Evolutionary conservation across 1,284 basidiomycete genomes (phyloP).

Genomic region (Fomitopsis pinicola): DNA sequence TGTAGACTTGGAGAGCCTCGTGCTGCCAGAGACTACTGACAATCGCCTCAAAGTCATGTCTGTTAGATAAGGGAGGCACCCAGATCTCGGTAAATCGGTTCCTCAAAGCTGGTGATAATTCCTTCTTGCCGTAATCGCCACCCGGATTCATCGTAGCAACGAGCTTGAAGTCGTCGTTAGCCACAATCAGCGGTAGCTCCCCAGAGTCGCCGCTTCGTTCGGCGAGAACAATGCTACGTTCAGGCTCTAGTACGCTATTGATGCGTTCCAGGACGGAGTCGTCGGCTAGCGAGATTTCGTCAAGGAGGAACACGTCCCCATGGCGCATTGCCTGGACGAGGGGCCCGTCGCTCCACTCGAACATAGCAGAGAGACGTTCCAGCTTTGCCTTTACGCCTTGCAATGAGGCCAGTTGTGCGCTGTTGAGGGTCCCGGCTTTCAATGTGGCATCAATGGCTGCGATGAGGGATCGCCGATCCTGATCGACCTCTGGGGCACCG

Average conservation of each 20-base stretch:
- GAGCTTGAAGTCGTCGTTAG: conserved; percentile 76
- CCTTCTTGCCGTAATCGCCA: conserved; percentile 99
- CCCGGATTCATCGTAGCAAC: conserved; percentile 99
- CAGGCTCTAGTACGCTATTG: conserved; percentile 94
- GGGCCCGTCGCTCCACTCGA: conserved; percentile 97
- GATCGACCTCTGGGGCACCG: conserved; percentile 30
- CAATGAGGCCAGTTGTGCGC: conserved; percentile 30
- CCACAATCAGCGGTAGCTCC: conserved; percentile 66
- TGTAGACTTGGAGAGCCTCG: conserved; percentile 55
- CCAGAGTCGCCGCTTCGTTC: conserved; percentile 83
- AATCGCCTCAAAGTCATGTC: conserved; percentile 78
- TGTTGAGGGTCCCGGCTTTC: conserved; percentile 29
- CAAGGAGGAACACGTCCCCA: conserved; percentile 88
- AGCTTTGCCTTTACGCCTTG: conserved; percentile 40
- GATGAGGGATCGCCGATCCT: conserved; percentile 34
- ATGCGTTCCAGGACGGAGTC: conserved; percentile 97
- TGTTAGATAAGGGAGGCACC: conserved; percentile 86
- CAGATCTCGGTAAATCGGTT: conserved; percentile 99
- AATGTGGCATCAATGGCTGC: conserved; percentile 33
- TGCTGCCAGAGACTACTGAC: conserved; percentile 71
- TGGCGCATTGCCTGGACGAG: conserved; percentile 87
- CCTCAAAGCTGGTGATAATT: conserved; percentile 92
- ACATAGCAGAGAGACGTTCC: conserved; percentile 65
- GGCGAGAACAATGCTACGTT: conserved; percentile 86
- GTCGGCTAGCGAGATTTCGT: conserved; percentile 97